These are phyloP conservation scores for Lineolata rhizophorae DNA, from an alignment of 495 filamentous ascomycete species.

Conservation along the genomic window DNA sequence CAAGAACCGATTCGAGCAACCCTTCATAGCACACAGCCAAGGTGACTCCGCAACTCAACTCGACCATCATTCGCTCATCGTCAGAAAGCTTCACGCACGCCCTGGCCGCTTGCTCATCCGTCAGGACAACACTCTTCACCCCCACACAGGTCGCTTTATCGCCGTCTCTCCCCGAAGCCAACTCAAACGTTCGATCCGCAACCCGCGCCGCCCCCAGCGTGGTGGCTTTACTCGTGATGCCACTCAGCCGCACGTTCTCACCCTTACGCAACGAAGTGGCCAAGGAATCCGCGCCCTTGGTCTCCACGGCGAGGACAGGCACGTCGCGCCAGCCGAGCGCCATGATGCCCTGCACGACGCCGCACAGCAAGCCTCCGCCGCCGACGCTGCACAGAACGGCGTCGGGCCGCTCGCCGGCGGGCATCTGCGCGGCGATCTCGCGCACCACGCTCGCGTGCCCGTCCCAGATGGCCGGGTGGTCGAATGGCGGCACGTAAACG, in stretches of 20 bases:
- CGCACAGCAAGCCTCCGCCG: constrained; percentile 70
- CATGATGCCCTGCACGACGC: constrained; percentile 53
- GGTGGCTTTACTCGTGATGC: constrained; percentile 63
- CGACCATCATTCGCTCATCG: constrained; percentile 60
- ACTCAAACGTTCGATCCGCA: constrained; percentile 46
- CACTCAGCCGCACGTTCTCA: constrained; percentile 39
- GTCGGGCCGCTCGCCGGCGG: constrained; percentile 24
- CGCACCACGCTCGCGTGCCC: constrained; percentile 53
- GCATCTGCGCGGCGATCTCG: constrained; percentile 44
- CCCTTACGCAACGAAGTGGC: constrained; percentile 34
- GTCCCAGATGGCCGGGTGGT: constrained; percentile 67
- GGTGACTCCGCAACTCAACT: constrained; percentile 58
- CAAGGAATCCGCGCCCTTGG: constrained; percentile 55
- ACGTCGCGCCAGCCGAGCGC: constrained; percentile 16
- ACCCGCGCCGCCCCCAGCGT: constrained; percentile 59
- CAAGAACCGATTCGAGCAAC: constrained; percentile 34
- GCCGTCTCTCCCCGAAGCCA: constrained; percentile 19
- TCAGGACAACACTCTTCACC: constrained; percentile 46
- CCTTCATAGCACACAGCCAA: constrained; percentile 32
- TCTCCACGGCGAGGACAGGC: constrained; percentile 61
- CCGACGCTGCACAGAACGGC: constrained; percentile 70
- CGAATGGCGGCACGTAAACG: constrained; percentile 85
- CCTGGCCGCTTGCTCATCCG: constrained; percentile 61
- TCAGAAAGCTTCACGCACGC: constrained; percentile 57
- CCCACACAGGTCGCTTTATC: constrained; percentile 13